Base-by-base conservation (phyloP, 495 filamentous ascomycete species). In the Neurospora sp. region DNA sequence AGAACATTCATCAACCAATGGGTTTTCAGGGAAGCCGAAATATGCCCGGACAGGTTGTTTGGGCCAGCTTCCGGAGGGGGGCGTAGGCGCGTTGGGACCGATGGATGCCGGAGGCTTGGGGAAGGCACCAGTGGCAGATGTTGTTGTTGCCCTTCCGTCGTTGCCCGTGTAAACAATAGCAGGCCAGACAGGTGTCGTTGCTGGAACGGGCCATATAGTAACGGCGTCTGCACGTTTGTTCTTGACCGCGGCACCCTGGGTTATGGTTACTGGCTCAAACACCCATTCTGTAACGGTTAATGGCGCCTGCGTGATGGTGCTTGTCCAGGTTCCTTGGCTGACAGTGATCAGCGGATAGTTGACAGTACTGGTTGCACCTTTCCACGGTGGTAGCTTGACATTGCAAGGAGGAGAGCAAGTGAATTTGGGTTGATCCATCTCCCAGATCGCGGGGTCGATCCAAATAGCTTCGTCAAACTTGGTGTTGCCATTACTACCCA, bases 341-440 rank as follows among this genome's bases (percentile, higher is more conserved):
- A 79, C 73, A 0, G 77, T 79, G 0, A 79, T 73, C 14, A 76
- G 70, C 11, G 77, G 77, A 70, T 74, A 79, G 61, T 79, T 68
- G 41, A 79, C 71, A 68, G 73, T 75, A 42, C 72, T 76, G 48
- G 76, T 78, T 22, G 76, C 75, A 16, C 75, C 71, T 16, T 69
- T 76, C 72, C 71, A 79, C 1, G 76, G 75, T 37, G 73, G 78
- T 1, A 79, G 31, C 74, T 76, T 73, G 61, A 79, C 73, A 69
- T 38, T 72, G 71, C 72, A 79, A 16, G 76, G 76, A 22, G 75
- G 78, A 12, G 12, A 12, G 76, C 76, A 79, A 12, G 75, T 73
- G 71, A 79, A 78, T 39, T 73, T 35, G 0, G 76, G 78, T 22
- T 74, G 0, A 27, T 75, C 76, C 75, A 75, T 75, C 16, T 76